phyloP scores from a whole-genome alignment of 352 stramenopile genomes.

The Phytophthora aleatoria region DNA sequence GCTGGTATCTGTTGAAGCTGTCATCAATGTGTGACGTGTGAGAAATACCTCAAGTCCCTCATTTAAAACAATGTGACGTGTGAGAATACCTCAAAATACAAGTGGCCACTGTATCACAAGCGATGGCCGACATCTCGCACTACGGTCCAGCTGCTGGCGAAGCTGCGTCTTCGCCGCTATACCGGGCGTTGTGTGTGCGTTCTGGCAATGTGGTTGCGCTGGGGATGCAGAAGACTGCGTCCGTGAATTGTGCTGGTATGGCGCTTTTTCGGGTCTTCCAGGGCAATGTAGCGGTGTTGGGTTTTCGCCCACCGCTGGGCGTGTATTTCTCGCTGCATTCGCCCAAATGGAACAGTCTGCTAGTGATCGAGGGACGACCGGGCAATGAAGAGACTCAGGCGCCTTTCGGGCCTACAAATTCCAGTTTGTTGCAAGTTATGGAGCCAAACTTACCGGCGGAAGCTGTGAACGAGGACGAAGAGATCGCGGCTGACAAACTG shows the following conservation, averaged over 20 bases:
- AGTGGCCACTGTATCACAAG: constrained; percentile 11
- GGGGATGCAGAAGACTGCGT: constrained; percentile 52
- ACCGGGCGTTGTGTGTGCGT: constrained; percentile 48
- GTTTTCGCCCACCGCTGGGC: constrained; percentile 66
- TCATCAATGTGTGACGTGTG: constrained; percentile 18
- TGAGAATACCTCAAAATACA: constrained; percentile 24
- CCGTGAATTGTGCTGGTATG: constrained; percentile 78
- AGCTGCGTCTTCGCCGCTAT: constrained; percentile 23
- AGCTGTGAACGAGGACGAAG: constrained; percentile 63
- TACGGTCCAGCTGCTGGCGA: constrained; percentile 13
- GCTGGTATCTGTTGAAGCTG: constrained; percentile 3
- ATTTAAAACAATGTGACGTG: constrained; percentile 29
- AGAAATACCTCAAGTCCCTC: constrained; percentile 4
- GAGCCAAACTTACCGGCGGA: constrained; percentile 38
- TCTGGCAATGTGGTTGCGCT: constrained; percentile 73
- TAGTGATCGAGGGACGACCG: constrained; percentile 57
- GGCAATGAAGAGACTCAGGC: constrained; percentile 50
- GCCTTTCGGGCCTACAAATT: constrained; percentile 52
- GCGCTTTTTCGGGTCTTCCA: constrained; percentile 81
- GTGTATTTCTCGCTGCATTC: constrained; percentile 85
- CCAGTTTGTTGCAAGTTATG: constrained; percentile 48
- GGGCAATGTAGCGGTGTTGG: constrained; percentile 70
- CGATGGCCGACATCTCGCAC: constrained; percentile 24
- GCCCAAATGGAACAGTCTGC: constrained; percentile 79
- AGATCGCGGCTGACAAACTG: constrained; percentile 70